These are phyloP conservation scores for Penicillium oxalicum DNA, from an alignment of 2,329 filamentous ascomycete genomes.

Conservation along the genomic window DNA sequence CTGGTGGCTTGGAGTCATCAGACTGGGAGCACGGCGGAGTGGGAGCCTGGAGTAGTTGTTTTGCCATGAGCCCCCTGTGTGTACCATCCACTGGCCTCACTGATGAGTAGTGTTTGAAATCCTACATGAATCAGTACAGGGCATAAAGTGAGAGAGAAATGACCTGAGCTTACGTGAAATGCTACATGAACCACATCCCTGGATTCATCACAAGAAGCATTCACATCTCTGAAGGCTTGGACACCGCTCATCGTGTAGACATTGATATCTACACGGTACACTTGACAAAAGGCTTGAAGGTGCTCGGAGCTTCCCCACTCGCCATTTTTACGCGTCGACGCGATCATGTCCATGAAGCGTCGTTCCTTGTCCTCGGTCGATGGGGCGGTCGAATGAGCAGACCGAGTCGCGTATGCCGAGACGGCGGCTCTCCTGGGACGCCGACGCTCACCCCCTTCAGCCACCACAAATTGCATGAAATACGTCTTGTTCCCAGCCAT, in stretches of 20 bases:
- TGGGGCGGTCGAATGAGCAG: constrained; percentile 37
- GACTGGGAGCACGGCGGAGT: not conserved
- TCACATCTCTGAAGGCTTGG: constrained; percentile 42
- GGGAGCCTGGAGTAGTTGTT: constrained; percentile 17
- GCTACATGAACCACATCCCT: constrained; percentile 50
- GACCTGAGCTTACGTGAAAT: constrained; percentile 51
- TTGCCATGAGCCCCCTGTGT: constrained; percentile 49
- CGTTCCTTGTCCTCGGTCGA: constrained; percentile 52
- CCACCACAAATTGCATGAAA: constrained; percentile 58
- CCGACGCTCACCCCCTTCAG: constrained; percentile 52
- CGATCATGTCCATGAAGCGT: constrained; percentile 54
- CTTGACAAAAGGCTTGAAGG: constrained; percentile 59
- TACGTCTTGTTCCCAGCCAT: constrained; percentile 56
- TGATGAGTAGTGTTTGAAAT: constrained; percentile 62
- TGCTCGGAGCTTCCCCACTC: constrained; percentile 64
- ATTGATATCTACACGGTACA: constrained; percentile 56
- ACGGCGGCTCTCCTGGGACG: constrained; percentile 50
- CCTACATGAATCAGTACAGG: constrained; percentile 36
- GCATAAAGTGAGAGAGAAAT: not conserved
- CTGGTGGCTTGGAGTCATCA: not conserved
- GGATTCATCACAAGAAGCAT: constrained; percentile 32
- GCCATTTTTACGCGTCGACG: constrained; percentile 54
- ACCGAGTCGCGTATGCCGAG: constrained; percentile 42
- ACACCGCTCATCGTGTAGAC: constrained; percentile 48
- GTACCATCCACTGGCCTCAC: constrained; percentile 56